phyloP scores from a whole-genome alignment of 768 basidiomycete genomes.

The Melanogaster broomeanus region DNA sequence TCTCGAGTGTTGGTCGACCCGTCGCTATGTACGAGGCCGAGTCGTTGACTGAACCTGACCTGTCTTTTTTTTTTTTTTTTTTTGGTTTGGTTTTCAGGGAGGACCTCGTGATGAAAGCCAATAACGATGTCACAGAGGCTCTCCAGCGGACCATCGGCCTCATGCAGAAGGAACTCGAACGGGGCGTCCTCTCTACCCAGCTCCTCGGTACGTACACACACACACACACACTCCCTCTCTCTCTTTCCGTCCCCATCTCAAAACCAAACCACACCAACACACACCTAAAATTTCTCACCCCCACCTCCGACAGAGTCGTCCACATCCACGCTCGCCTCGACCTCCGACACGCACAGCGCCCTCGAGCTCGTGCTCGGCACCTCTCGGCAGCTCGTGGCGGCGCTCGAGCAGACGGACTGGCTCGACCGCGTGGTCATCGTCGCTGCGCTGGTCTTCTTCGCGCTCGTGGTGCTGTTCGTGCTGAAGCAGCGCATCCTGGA shows the following conservation, averaged over 20 bases:
- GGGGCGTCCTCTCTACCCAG: conserved; percentile 82
- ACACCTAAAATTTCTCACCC: too few species aligned
- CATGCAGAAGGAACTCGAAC: conserved; percentile 92
- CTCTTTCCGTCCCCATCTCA: background rate
- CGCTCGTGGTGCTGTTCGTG: conserved; percentile 82
- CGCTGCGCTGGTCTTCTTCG: conserved; percentile 78
- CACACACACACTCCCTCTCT: too few species aligned
- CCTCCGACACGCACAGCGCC: conserved; percentile 75
- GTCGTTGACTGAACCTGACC: too few species aligned
- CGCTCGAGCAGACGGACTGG: conserved; percentile 89
- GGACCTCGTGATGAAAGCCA: conserved; percentile 87
- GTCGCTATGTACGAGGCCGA: too few species aligned
- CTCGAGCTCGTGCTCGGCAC: conserved; percentile 71
- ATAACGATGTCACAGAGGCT: conserved; percentile 84
- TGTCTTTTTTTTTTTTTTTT: too few species aligned
- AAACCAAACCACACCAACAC: background rate
- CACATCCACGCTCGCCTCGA: conserved; percentile 70
- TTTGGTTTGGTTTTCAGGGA: conserved; percentile 55
- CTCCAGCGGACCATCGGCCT: conserved; percentile 80
- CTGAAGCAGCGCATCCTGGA: conserved; percentile 87
- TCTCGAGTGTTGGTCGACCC: too few species aligned
- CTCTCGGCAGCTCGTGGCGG: conserved; percentile 83
- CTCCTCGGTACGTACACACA: conserved; percentile 77
- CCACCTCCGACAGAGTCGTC: conserved; percentile 59
- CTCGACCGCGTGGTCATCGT: conserved; percentile 88